phyloP scores from a whole-genome alignment of 1,139 yeast genomes.

The Komagataea norvegica region DNA sequence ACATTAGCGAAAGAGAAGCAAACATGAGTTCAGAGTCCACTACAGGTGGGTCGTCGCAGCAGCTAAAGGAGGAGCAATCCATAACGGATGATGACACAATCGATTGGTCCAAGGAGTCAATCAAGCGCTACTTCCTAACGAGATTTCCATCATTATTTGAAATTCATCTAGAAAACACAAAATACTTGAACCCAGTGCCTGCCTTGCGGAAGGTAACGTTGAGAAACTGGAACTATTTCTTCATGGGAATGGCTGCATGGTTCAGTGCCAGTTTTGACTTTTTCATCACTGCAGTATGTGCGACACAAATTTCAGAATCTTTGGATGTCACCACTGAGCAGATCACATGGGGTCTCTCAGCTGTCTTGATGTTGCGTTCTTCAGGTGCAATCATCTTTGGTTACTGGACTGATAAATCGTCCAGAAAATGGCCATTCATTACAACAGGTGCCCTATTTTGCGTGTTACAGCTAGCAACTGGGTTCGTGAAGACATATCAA shows the following conservation, averaged over 20 bases:
- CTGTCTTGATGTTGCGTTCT: constrained; percentile 53
- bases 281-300: constrained; percentile 44
- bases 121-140: constrained; percentile 23
- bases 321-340: constrained; percentile 37
- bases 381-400: constrained; percentile 55
- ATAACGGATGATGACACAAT: constrained; percentile 15
- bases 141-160: constrained; percentile 26
- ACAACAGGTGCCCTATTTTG: constrained; percentile 38
- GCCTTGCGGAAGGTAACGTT: constrained; percentile 32
- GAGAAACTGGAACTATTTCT: constrained; percentile 41
- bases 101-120: constrained; percentile 22
- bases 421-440: constrained; percentile 48
- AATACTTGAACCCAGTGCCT: constrained; percentile 32
- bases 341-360: constrained; percentile 54
- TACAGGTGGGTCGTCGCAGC: not conserved
- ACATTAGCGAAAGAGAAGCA: too few species aligned
- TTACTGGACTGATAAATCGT: constrained; percentile 41
- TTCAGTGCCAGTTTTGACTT: constrained; percentile 49
- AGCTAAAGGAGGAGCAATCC: too few species aligned
- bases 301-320: constrained; percentile 39
- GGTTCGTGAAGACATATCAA: constrained; percentile 43
- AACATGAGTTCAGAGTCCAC: constrained; percentile 2
- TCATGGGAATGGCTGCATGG: constrained; percentile 47
- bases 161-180: constrained; percentile 20
- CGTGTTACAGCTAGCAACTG: constrained; percentile 46